These are phyloP conservation scores for Parasitella parasitica DNA, from an alignment of 371 early-diverging fungal species.

Conservation along the genomic window DNA sequence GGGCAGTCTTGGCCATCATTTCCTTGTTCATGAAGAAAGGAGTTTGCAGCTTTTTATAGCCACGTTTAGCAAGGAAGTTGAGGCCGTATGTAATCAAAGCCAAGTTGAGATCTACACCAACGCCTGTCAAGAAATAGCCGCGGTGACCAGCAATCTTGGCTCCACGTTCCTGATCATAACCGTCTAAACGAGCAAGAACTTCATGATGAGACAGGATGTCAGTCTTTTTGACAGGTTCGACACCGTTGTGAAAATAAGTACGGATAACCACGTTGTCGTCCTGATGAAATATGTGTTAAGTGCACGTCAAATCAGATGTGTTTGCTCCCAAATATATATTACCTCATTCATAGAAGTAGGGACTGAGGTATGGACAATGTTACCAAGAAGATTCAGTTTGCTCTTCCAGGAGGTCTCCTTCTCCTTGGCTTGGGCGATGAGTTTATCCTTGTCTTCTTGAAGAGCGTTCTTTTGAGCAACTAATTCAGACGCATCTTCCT, in stretches of 20 bases:
- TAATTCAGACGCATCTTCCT: constrained; percentile 85
- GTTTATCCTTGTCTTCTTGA: constrained; percentile 69
- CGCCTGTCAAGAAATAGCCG: constrained; percentile 96
- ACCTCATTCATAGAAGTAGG: constrained; percentile 87
- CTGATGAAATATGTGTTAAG: constrained; percentile 15
- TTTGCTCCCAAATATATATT: too few relatives aligned
- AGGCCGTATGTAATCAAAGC: constrained; percentile 98
- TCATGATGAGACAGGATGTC: constrained; percentile 91
- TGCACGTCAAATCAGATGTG: too few relatives aligned
- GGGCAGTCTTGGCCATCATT: constrained; percentile 98
- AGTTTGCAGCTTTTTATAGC: constrained; percentile 97
- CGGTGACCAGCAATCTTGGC: constrained; percentile 99
- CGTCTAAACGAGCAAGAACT: constrained; percentile 89
- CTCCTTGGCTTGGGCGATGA: constrained; percentile 71
- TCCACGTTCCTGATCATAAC: constrained; percentile 93
- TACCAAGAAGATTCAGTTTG: constrained; percentile 86
- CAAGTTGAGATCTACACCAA: constrained; percentile 95
- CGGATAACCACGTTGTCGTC: constrained; percentile 85
- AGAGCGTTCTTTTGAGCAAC: constrained; percentile 73
- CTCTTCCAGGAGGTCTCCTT: constrained; percentile 68
- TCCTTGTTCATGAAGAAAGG: constrained; percentile 99
- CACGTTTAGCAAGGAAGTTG: constrained; percentile 85
- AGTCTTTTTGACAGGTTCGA: constrained; percentile 64
- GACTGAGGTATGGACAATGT: constrained; percentile 96
- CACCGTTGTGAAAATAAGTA: constrained; percentile 59